Conservation (phyloP, 768 basidiomycete genomes). For the Russula virescens region DNA sequence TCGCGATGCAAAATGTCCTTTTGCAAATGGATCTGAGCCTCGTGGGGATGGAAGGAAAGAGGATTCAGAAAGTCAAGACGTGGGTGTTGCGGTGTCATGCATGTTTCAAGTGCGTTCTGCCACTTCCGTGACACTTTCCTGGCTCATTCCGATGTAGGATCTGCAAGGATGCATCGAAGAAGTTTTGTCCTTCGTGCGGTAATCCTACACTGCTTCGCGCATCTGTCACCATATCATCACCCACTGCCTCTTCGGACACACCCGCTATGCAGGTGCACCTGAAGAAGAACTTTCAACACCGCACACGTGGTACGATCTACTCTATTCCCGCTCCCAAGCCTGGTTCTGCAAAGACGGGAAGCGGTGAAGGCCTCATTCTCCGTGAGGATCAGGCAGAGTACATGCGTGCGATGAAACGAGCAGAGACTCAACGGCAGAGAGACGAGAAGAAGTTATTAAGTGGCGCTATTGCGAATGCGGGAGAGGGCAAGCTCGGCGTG, state of each 20-base stretch:
- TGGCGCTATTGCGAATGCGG: slow-evolving; percentile 44
- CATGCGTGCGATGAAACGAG: slow-evolving; percentile 71
- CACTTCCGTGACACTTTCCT: not conserved
- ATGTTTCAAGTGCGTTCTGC: slow-evolving; percentile 88
- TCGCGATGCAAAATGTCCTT: slow-evolving; percentile 97
- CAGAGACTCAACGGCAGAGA: slow-evolving; percentile 65
- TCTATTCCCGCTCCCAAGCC: slow-evolving; percentile 87
- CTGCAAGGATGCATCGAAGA: slow-evolving; percentile 90
- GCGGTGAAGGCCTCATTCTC: slow-evolving; percentile 78
- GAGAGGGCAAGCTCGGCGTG: slow-evolving; percentile 46
- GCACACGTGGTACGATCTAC: slow-evolving; percentile 84
- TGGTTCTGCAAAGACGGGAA: slow-evolving; percentile 78
- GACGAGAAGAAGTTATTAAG: slow-evolving; percentile 75
- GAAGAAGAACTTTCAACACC: slow-evolving; percentile 94
- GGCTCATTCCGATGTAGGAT: slow-evolving; percentile 46
- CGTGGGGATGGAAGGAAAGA: slow-evolving; percentile 84
- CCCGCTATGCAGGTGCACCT: slow-evolving; percentile 84
- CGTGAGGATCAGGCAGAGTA: slow-evolving; percentile 92
- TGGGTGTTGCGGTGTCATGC: slow-evolving; percentile 98
- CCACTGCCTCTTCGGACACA: slow-evolving; percentile 51
- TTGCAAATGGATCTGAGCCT: slow-evolving; percentile 91
- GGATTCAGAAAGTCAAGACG: slow-evolving; percentile 85
- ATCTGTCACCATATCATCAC: slow-evolving; percentile 78
- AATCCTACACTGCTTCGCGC: slow-evolving; percentile 86
- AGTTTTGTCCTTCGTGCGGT: slow-evolving; percentile 97